Base-by-base conservation (phyloP, 2,329 filamentous ascomycete species). In the Colletotrichum sp. region DNA sequence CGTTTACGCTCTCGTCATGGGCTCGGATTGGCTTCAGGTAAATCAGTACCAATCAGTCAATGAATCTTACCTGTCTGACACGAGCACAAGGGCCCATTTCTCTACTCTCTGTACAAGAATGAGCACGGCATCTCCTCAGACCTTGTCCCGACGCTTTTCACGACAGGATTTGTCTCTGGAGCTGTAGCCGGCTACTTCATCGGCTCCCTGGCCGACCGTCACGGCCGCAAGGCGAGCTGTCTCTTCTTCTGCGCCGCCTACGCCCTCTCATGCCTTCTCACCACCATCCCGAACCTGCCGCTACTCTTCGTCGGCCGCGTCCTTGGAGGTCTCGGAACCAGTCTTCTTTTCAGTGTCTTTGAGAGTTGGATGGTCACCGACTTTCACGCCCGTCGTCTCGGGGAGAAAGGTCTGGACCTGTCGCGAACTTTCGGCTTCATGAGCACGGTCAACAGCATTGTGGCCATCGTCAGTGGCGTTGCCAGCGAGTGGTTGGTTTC, bases 311-410 rank as follows among this genome's bases (percentile, higher is more conserved):
- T 85, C 2, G 91, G 91, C 14, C 85, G 91, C 64, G 80, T 89
- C 1, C 84, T 91, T 5, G 90, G 89, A 26, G 91, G 91, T 1
- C 75, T 92, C 61, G 88, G 87, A 32, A 89, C 90, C 38, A 91
- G 89, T 30, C 81, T 92, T 55, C 84, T 92, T 34, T 92, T 90
- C 83, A 90, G 87, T 58, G 89, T 87, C 7, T 92, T 92, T 77
- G 90, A 92, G 80, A 90, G 88, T 78, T 92, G 90, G 90, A 89
- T 92, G 85, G 87, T 92, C 32, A 87, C 88, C 5, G 89, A 91
- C 77, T 90, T 87, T 76, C 86, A 88, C 74, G 82, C 83, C 69
- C 82, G 86, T 56, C 82, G 84, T 52, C 79, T 89, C 34, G 84
- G 84, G 32, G 81, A 84, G 13, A 81, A 80, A 26, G 87, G 85